phyloP scores from a whole-genome alignment of 2,329 filamentous ascomycete genomes.

The Trichoderma arundinaceum region DNA sequence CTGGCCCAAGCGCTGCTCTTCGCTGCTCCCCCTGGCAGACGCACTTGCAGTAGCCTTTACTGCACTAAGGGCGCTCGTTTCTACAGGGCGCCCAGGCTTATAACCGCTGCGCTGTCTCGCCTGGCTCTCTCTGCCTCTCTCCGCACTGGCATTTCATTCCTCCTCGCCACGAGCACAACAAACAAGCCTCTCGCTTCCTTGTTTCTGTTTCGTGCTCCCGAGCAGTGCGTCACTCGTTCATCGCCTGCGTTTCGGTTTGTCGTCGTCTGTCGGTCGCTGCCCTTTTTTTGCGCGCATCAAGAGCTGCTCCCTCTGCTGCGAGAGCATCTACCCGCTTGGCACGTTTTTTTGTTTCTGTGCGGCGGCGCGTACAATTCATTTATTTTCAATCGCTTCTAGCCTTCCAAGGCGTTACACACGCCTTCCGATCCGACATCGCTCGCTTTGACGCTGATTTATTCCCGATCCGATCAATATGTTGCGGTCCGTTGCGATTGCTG shows the following conservation, averaged over 20 bases:
- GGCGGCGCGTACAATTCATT: too few species aligned
- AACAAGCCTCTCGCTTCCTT: constrained; percentile 18
- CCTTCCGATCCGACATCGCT: constrained; percentile 17
- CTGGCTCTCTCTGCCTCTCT: too few species aligned
- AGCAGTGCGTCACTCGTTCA: constrained; percentile 25
- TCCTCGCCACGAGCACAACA: constrained; percentile 2
- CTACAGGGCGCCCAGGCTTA: too few species aligned
- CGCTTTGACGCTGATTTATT: background rate
- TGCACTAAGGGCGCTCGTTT: too few species aligned
- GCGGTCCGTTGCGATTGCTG: constrained; percentile 41
- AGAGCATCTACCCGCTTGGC: too few species aligned
- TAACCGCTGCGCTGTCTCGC: too few species aligned
- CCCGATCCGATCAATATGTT: constrained; percentile 38
- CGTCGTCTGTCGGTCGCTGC: too few species aligned
- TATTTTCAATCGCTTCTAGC: background rate
- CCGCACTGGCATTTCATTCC: background rate
- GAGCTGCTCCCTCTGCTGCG: too few species aligned
- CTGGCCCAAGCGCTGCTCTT: too few species aligned
- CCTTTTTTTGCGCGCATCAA: background rate
- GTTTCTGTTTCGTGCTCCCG: background rate
- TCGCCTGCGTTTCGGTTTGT: background rate
- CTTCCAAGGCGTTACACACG: background rate
- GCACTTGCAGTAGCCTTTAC: too few species aligned
- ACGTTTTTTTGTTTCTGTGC: too few species aligned
- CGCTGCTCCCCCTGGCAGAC: too few species aligned